These are phyloP conservation scores for Malassezia sp. DNA, from an alignment of 1,284 basidiomycete species.

Conservation along the genomic window DNA sequence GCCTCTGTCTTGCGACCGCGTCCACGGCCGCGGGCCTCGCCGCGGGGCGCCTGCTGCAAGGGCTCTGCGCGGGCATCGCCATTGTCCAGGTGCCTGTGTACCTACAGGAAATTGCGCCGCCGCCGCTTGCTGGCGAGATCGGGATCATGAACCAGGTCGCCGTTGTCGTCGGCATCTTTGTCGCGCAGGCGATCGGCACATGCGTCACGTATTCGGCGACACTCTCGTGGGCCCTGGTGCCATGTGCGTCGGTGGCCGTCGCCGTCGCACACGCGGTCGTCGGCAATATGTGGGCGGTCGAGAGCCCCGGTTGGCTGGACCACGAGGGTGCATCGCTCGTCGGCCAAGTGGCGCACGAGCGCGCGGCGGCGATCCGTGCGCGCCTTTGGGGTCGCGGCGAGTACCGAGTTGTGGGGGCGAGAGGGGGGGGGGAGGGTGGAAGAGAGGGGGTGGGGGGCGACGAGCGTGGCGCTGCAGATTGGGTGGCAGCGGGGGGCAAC, in stretches of 20 bases:
- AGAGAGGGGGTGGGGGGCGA: background rate
- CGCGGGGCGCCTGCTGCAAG: conserved; percentile 54
- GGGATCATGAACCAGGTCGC: conserved; percentile 65
- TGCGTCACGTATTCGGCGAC: conserved; percentile 35
- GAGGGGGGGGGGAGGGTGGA: no score
- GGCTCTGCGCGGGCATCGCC: conserved; percentile 68
- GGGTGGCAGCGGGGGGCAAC: background rate
- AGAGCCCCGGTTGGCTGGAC: conserved; percentile 34
- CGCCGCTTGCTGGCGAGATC: conserved; percentile 59
- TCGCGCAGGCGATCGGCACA: conserved; percentile 46
- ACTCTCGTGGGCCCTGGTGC: conserved; percentile 46
- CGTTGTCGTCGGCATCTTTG: conserved; percentile 42
- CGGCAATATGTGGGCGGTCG: conserved; percentile 27
- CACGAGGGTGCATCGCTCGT: conserved; percentile 13
- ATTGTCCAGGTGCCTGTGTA: conserved; percentile 77
- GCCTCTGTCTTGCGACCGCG: conserved; percentile 15
- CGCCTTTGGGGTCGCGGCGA: conserved; percentile 17
- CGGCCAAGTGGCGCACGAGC: background rate
- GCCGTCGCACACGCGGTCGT: conserved; percentile 42
- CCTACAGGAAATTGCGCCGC: conserved; percentile 67
- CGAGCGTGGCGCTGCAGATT: background rate
- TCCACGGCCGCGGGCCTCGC: conserved; percentile 10
- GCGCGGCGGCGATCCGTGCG: conserved; percentile 16
- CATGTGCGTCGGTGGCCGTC: conserved; percentile 33
- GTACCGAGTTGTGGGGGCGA: no score